phyloP scores from a whole-genome alignment of 1,139 yeast species.

The Kurtzmaniella quercitrusa region DNA sequence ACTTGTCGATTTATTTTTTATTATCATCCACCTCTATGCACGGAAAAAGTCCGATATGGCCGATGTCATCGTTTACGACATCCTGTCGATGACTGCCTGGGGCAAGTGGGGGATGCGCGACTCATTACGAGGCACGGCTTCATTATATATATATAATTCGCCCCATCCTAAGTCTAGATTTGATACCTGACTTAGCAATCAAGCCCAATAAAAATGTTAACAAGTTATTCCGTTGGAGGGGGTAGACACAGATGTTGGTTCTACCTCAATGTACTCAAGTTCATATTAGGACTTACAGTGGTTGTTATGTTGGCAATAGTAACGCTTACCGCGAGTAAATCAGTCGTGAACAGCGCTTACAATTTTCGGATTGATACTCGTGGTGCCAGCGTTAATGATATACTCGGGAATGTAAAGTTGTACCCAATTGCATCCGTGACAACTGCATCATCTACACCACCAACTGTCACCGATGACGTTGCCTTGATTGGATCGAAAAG shows the following conservation, averaged over 20 bases:
- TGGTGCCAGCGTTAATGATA: neutral
- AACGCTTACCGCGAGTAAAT: neutral
- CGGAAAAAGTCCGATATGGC: neutral
- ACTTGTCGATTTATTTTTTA: neutral
- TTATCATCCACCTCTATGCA: neutral
- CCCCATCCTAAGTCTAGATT: too few species aligned
- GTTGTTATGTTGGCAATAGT: neutral
- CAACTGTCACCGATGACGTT: neutral
- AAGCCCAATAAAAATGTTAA: too few species aligned
- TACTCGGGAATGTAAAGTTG: neutral
- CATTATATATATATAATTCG: too few species aligned
- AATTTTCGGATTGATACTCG: neutral
- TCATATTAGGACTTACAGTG: neutral
- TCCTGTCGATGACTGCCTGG: too few species aligned
- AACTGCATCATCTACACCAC: neutral
- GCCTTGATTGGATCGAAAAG: neutral
- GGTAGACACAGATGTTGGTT: neutral
- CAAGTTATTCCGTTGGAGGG: neutral
- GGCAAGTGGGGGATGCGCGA: too few species aligned
- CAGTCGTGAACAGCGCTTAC: neutral
- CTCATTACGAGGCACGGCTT: too few species aligned
- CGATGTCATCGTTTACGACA: neutral
- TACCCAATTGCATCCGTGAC: neutral
- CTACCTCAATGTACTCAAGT: neutral
- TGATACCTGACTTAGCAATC: too few species aligned